These are phyloP conservation scores for Musa balbisiana DNA, from an alignment of 202 grass and related monocot species.

Conservation along the genomic window DNA sequence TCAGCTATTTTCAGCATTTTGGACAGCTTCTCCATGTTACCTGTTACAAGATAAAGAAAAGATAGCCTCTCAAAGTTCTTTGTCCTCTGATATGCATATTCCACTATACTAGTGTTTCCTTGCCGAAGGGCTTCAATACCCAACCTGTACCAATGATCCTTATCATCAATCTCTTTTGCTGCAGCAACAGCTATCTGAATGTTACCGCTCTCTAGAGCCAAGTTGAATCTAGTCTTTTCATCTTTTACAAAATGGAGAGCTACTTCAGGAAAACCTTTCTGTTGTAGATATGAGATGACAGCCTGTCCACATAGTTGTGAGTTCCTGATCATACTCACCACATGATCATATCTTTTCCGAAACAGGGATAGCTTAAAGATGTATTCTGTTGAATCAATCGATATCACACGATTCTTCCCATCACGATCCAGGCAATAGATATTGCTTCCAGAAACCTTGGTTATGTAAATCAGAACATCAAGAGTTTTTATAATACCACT, in stretches of 20 bases:
- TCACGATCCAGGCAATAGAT: constrained; percentile 91
- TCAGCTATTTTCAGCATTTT: constrained; percentile 96
- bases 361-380: constrained; percentile 97
- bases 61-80: constrained; percentile 98
- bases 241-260: constrained; percentile 99
- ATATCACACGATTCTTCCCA: constrained; percentile 70
- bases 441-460: constrained; percentile 70
- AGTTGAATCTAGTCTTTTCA: constrained; percentile 91
- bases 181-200: constrained; percentile 97
- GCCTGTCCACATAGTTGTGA: constrained; percentile 93
- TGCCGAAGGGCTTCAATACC: constrained; percentile 94
- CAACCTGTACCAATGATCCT: constrained; percentile 94
- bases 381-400: constrained; percentile 91
- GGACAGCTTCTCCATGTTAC: constrained; percentile 72
- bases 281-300: constrained; percentile 92
- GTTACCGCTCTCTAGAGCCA: constrained; percentile 80
- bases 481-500: constrained; percentile 94
- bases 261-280: constrained; percentile 98
- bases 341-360: constrained; percentile 80
- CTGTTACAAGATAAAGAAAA: constrained; percentile 97
- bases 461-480: constrained; percentile 93
- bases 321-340: constrained; percentile 96
- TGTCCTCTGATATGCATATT: constrained; percentile 95
- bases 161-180: constrained; percentile 97
- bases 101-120: constrained; percentile 94